Evolutionary conservation across 441 rosid genomes (phyloP).

Genomic region (Populus hybrid): DNA sequence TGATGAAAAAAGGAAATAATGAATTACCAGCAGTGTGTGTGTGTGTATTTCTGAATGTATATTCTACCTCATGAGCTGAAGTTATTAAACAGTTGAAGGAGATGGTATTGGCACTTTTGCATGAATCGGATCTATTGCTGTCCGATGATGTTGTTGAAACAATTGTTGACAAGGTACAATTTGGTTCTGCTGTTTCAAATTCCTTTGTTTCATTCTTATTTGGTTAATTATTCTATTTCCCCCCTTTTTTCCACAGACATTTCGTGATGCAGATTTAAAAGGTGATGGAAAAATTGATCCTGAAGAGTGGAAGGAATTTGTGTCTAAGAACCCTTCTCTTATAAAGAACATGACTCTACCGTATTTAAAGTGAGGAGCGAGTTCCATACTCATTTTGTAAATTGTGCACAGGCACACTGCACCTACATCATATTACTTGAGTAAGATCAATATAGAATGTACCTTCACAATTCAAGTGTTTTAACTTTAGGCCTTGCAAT

Average conservation of each 20-base stretch:
- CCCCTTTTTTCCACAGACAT: conserved; percentile 29
- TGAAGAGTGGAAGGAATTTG: conserved; percentile 78
- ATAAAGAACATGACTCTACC: conserved; percentile 83
- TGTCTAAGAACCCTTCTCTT: conserved; percentile 55
- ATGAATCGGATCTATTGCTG: conserved; percentile 70
- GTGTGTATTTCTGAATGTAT: background rate
- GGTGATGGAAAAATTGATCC: conserved; percentile 66
- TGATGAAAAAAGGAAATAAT: background rate
- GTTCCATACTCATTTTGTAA: background rate
- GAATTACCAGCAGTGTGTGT: background rate
- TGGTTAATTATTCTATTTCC: background rate
- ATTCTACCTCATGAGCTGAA: background rate
- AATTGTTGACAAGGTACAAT: conserved; percentile 71
- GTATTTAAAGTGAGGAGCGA: conserved; percentile 53
- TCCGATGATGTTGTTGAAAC: conserved; percentile 65
- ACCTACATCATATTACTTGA: background rate
- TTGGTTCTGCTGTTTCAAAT: background rate
- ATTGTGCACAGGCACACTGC: background rate
- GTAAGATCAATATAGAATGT: background rate
- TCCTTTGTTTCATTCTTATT: background rate
- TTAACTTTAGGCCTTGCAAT: background rate
- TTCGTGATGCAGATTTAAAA: conserved; percentile 52
- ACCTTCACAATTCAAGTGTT: background rate
- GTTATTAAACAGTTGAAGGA: conserved; percentile 53
- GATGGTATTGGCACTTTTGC: conserved; percentile 85